Evolutionary conservation across 148 eudicot species (phyloP), one percentile per base, ranked within the genome.

Genomic region (Linanthus parryae): DNA sequence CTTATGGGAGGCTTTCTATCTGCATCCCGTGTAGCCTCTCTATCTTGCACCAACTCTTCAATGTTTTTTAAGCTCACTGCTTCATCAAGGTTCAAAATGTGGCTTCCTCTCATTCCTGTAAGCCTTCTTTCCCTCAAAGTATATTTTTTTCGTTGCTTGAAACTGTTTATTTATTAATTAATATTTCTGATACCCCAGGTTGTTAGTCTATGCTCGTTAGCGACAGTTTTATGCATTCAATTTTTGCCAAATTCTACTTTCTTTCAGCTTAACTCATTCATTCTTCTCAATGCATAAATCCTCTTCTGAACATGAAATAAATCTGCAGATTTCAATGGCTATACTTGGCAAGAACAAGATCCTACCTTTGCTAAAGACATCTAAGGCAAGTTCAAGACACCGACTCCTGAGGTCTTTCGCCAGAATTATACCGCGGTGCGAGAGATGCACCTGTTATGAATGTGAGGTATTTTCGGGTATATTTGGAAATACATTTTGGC

Each of bases 101-200:
- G 75, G 75, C 70, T 70, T 48, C 75, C 70, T 28, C 70, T 70
- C 37, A 26, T 70, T 26, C 70, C 63, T 0, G 70, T 70, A 70
- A 55, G 56, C 44, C 30, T 30, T 41, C 40, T 16, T 16, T 2
- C 23, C 16, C 7, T 27, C 37, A 7, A 17, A 48, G 25, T 19
- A 44, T 11, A n/a, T n/a, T n/a, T n/a, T n/a, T n/a, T n/a, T n/a
- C n/a, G n/a, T n/a, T n/a, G n/a, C n/a, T n/a, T n/a, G n/a, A n/a
- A n/a, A n/a, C n/a, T n/a, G n/a, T n/a, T n/a, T n/a, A n/a, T n/a
- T n/a, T n/a, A n/a, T n/a, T n/a, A n/a, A n/a, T n/a, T n/a, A n/a
- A n/a, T n/a, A n/a, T n/a, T n/a, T n/a, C n/a, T n/a, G n/a, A n/a
- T n/a, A n/a, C n/a, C n/a, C n/a, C n/a, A n/a, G n/a, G n/a, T n/a